Evolutionary conservation across 2,329 filamentous ascomycete species (phyloP), one percentile per base, ranked within the genome.

Genomic region (Teratosphaeriaceae sp.): DNA sequence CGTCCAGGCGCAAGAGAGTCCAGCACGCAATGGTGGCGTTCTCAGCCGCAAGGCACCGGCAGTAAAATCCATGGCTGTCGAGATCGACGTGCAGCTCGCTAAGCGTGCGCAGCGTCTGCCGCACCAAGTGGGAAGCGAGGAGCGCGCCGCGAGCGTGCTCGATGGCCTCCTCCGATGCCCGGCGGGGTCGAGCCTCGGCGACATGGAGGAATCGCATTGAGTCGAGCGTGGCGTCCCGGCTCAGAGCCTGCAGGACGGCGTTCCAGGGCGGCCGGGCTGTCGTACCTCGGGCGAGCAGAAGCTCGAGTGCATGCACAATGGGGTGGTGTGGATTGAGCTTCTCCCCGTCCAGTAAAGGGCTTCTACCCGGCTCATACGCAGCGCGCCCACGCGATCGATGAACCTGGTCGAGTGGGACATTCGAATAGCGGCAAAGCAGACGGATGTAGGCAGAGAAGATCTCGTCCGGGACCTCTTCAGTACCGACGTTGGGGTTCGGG

Each of bases 381-480:
- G 7, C 20, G 20, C 9, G 2, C 11, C 40, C 22, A 5, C 22
- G 27, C n/a, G 36, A 19, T 24, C 11, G 8, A 34, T 4, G 3
- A 59, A 59, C 40, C 60, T 54, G 0, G 49, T 52, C 15, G 52
- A 61, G 15, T n/a, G 55, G 60, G 33, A 66, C 47, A n/a, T 45
- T 56, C 31, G 69, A 63, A 34, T 69, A 64, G 20, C 66, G 61
- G 48, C 71, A 73, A n/a, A 77, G 61, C n/a, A 76, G 58, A 16
- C 55, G 43, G 37, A 82, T 65, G 53, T 76, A 80, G 2, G 75
- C 72, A 5, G 64, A 62, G 44, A 82, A 71, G 1, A 73, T 44
- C 33, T 55, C 43, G 15, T 62, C 44, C 1, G 67, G 5, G 70
- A 51, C 21, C 49, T 23, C 20, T 8, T 29, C 15, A 8, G 38